These are phyloP conservation scores for Galerina marginata DNA, from an alignment of 768 basidiomycete species.

Conservation along the genomic window DNA sequence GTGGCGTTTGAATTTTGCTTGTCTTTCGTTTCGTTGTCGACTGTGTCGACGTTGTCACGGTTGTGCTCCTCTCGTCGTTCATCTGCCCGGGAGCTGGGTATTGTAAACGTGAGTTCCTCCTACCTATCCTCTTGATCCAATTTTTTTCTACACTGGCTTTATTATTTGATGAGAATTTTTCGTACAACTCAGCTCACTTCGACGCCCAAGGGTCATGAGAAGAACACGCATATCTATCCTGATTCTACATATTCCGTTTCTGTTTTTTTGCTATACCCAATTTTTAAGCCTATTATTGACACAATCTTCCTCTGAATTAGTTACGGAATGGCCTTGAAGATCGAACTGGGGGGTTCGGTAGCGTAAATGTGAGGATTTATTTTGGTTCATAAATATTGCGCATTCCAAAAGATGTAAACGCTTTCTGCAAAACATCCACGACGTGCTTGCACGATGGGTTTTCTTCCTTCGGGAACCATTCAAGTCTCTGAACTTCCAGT, in stretches of 20 bases:
- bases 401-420: conserved; percentile 46
- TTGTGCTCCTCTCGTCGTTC: not conserved
- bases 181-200: conserved; percentile 71
- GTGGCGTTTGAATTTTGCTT: not conserved
- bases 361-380: conserved; percentile 33
- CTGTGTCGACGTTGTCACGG: not conserved
- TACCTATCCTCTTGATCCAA: not conserved
- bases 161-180: conserved; percentile 28
- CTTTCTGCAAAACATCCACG: conserved; percentile 38
- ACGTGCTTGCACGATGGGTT: conserved; percentile 68
- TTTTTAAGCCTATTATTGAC: not conserved
- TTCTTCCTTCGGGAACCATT: conserved; percentile 77
- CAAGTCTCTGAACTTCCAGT: conserved; percentile 69
- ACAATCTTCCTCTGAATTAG: not conserved
- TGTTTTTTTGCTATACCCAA: not conserved
- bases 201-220: conserved; percentile 59
- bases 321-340: not conserved
- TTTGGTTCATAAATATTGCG: conserved; percentile 1
- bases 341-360: not conserved
- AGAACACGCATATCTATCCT: conserved; percentile 49
- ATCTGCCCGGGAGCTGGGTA: not conserved
- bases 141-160: not conserved
- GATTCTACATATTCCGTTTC: conserved; percentile 32
- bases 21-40: not conserved
- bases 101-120: conserved; percentile 11